Evolutionary conservation across 495 filamentous ascomycete species (phyloP).

Genomic region (Neurospora pannonica): DNA sequence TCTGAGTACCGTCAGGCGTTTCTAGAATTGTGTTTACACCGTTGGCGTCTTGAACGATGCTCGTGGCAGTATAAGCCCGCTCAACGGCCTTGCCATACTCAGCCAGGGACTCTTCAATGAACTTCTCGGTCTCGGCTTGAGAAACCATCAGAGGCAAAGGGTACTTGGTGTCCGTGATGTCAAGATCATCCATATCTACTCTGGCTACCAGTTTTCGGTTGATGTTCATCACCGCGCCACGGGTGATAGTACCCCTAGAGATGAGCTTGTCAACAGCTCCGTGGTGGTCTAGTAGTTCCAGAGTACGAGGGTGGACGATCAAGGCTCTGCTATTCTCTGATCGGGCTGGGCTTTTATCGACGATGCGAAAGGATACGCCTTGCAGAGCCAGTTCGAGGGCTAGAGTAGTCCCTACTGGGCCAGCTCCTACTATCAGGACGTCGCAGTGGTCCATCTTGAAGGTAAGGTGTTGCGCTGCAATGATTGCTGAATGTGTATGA

Average conservation of each 20-base stretch:
- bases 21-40: slow-evolving; percentile 24
- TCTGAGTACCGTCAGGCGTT: slow-evolving; percentile 9
- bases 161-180: slow-evolving; percentile 25
- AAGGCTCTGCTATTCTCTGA: slow-evolving; percentile 35
- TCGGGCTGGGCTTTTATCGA: slow-evolving; percentile 27
- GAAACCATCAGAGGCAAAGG: slow-evolving; percentile 28
- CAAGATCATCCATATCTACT: slow-evolving; percentile 20
- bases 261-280: slow-evolving; percentile 23
- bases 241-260: slow-evolving; percentile 16
- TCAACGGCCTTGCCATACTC: slow-evolving; percentile 26
- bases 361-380: slow-evolving; percentile 30
- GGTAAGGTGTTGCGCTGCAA: background rate
- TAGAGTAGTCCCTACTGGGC: slow-evolving; percentile 23
- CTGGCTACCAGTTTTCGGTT: slow-evolving; percentile 15
- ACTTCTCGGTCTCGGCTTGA: slow-evolving; percentile 32
- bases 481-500: background rate
- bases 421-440: slow-evolving; percentile 28
- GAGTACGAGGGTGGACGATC: slow-evolving; percentile 32
- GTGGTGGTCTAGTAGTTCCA: slow-evolving; percentile 38
- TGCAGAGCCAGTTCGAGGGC: slow-evolving; percentile 28
- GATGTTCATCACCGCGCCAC: slow-evolving; percentile 23
- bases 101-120: slow-evolving; percentile 27
- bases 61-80: slow-evolving; percentile 21
- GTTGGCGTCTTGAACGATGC: slow-evolving; percentile 23
- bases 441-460: slow-evolving; percentile 17